Conservation (phyloP, 1,284 basidiomycete genomes). For the Sporisorium exsertum region DNA sequence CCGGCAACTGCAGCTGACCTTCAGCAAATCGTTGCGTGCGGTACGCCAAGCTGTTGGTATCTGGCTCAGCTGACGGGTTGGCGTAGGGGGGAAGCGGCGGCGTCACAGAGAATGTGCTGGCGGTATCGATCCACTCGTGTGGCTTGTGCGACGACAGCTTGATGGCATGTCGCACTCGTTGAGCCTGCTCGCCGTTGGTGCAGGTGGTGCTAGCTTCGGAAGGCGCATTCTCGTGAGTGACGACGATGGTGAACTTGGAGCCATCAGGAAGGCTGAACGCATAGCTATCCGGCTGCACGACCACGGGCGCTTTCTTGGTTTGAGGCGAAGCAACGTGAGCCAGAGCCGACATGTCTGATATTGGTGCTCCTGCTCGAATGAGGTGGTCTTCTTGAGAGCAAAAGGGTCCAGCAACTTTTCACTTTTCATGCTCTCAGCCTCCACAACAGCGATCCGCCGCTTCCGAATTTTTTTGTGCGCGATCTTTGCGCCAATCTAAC, state of each 20-base stretch:
- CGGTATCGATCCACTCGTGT: constrained; percentile 35
- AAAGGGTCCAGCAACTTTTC: neutral
- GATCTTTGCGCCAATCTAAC: neutral
- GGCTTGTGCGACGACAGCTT: constrained; percentile 27
- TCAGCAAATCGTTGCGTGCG: constrained; percentile 46
- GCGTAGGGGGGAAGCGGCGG: constrained; percentile 46
- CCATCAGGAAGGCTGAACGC: constrained; percentile 41
- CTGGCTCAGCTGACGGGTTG: constrained; percentile 55
- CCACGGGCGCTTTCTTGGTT: constrained; percentile 35
- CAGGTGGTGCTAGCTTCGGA: neutral
- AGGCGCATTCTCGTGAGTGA: constrained; percentile 26
- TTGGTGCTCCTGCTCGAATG: neutral
- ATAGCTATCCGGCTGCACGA: constrained; percentile 24
- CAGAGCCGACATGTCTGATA: constrained; percentile 34
- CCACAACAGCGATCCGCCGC: neutral
- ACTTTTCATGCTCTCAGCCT: neutral
- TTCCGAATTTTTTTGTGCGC: neutral
- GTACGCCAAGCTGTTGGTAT: constrained; percentile 56
- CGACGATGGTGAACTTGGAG: constrained; percentile 38
- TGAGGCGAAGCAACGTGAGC: constrained; percentile 39
- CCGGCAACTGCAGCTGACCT: constrained; percentile 2
- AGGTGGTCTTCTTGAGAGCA: neutral
- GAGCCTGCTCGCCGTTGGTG: constrained; percentile 8
- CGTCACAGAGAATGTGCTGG: constrained; percentile 30
- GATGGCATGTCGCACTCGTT: constrained; percentile 20